A percentile compares a stretch with the other conserved stretches of the same genome.
Evolutionary conservation across 768 basidiomycete genomes (phyloP).

Genomic region (Russula sp.): DNA sequence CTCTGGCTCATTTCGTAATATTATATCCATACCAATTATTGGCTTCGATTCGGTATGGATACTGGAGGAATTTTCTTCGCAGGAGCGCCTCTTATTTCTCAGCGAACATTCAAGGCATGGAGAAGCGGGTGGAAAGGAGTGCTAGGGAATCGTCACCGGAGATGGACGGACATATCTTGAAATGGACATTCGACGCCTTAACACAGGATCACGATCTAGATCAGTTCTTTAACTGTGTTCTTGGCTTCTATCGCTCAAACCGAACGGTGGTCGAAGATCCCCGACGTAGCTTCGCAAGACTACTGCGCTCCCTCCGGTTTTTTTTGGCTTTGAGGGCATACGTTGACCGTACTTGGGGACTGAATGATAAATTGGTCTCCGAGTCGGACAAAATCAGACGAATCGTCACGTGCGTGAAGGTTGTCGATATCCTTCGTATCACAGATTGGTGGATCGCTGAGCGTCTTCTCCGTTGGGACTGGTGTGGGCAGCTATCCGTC

Average conservation of each 20-base stretch:
- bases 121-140: background rate
- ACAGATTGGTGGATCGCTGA: too few relatives aligned
- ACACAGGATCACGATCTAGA: background rate
- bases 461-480: too few relatives aligned
- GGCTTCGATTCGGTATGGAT: background rate
- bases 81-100: background rate
- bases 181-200: background rate
- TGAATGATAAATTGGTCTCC: background rate
- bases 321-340: background rate
- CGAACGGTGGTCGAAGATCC: too few relatives aligned
- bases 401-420: background rate
- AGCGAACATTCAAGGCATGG: background rate
- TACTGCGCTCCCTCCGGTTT: background rate
- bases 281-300: too few relatives aligned
- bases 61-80: background rate
- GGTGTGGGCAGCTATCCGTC: background rate
- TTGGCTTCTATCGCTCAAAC: background rate
- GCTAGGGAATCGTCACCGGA: background rate
- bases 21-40: background rate
- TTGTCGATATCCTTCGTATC: background rate
- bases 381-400: background rate
- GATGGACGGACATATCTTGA: background rate
- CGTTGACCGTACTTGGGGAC: background rate
- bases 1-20: background rate
- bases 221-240: background rate